A percentile compares a stretch with the other conserved stretches of the same genome.
Evolutionary conservation across 2,329 filamentous ascomycete species (phyloP).

Genomic region (Aspergillus bombycis): DNA sequence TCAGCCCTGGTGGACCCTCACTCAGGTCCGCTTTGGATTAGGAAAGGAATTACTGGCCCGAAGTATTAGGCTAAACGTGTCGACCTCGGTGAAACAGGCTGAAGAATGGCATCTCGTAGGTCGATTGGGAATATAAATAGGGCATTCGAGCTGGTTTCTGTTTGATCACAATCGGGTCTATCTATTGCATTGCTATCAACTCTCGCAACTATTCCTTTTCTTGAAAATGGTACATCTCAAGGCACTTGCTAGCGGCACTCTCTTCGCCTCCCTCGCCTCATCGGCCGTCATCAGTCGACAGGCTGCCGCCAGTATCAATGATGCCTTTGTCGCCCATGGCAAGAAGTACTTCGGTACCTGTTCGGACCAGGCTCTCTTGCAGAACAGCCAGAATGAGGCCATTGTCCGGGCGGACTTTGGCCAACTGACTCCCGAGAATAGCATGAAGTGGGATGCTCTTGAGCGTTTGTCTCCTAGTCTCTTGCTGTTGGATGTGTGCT

Average conservation of each 20-base stretch:
- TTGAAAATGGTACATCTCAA: neutral
- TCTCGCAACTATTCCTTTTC: neutral
- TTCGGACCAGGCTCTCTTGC: slow-evolving; percentile 56
- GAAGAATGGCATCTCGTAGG: neutral
- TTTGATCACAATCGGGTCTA: neutral
- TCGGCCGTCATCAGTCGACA: slow-evolving; percentile 10
- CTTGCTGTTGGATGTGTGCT: neutral
- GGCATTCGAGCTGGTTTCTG: neutral
- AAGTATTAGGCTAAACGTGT: neutral
- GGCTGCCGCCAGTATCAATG: slow-evolving; percentile 48
- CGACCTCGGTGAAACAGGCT: neutral
- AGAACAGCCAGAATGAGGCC: slow-evolving; percentile 64
- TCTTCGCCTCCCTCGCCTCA: neutral
- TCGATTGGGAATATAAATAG: neutral
- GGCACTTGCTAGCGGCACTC: neutral
- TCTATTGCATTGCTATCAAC: neutral
- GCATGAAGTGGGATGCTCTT: slow-evolving; percentile 65
- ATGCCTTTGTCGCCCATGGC: slow-evolving; percentile 62
- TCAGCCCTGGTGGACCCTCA: neutral
- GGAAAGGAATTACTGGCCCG: neutral
- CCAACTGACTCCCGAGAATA: slow-evolving; percentile 66
- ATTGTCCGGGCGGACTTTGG: slow-evolving; percentile 64
- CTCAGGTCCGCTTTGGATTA: neutral
- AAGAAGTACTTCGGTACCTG: slow-evolving; percentile 69
- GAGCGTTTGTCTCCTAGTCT: slow-evolving; percentile 47